Base-by-base conservation (phyloP, 108 stramenopile species). In the Cyclotella kingstonii region DNA sequence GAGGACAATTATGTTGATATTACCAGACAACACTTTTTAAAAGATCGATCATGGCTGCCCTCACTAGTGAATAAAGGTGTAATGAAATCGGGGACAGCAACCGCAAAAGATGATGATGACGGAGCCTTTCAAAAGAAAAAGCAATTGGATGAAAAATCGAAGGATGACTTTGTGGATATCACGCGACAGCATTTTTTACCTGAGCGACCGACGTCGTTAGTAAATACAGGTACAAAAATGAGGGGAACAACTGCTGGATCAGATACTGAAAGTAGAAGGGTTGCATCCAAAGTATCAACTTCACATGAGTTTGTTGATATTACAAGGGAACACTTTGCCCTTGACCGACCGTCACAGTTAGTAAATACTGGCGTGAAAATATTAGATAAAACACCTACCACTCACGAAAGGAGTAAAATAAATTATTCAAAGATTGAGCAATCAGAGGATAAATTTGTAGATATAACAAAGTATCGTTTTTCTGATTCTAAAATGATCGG, bases 401-500 rank as follows among this genome's bases (percentile, higher is more conserved):
- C 23, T 2, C 15, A 14, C n/a, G 15, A 3, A 40, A 15, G 15
- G 39, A 40, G 39, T 15, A 14, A 40, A 40, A 40, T 1, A 14
- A 40, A 40, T 40, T 40, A 3, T 15, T 2, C 4, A 15, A 40
- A 14, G 14, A 15, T 15, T 8, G 52, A 19, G 34, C 27, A 8
- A 18, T 35, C 33, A 1, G 33, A 35, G 10, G 52, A 53, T 11
- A n/a, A n/a, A n/a, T 53, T 21, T 18, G 33, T 53, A 3, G 52
- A 53, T 36, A 53, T 53, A 17, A 53, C 52, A 15, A 53, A 53
- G 10, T 18, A 53, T 21, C 52, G 35, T 36, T 53, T 53, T 19
- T 53, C 52, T 53, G 52, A 35, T 15, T 38, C 52, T 5, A 53
- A 53, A 35, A 53, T 38, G 35, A 35, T 21, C n/a, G 34, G 52